Evolutionary conservation across 148 eudicot species (phyloP), one percentile per base, ranked within the genome.

Genomic region (Camellia japonica): DNA sequence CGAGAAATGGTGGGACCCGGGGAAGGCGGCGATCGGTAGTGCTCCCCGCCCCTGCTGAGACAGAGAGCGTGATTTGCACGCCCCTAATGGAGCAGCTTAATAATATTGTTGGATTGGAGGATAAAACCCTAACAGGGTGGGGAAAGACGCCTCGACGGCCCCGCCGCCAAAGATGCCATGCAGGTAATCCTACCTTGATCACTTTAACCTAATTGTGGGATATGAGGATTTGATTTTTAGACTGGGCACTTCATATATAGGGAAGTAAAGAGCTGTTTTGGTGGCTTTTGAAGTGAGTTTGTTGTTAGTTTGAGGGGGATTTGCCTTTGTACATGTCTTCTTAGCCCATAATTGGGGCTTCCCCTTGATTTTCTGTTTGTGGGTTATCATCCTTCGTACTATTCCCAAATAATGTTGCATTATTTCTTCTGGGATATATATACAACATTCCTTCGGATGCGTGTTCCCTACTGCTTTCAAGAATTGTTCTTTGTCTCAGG

Each of bases 81-180:
- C 83, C 89, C 8, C 80, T 81, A 71, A 80, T 85, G 68, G 87
- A 84, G 78, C 82, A 85, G 68, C 83, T 80, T 73, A 86, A 62
- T 56, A 83, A 74, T 38, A 77, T 83, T 49, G 94, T 70, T 56
- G 84, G 82, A 75, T 58, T 89, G 73, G 91, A 88, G 89, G 98
- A 91, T 80, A 80, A 89, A 80, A 90, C 93, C 85, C 82, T 90
- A 78, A 88, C 89, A 5, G 91, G 97, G 47, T 96, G 99, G 99
- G 98, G 99, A 49, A 93, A 91, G 86, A 96, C 95, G 7, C 90
- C 97, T 38, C 86, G 98, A 60, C 97, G 99, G 75, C 99, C 99
- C 18, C 85, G 98, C 19, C 81, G 99, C 74, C 99, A 93, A 75
- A 78, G 99, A 81, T 90, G 85, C 85, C 86, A 92, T 81, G 88